Evolutionary conservation across 257 asterid genomes (phyloP).

Genomic region (Solanum medicagineum): DNA sequence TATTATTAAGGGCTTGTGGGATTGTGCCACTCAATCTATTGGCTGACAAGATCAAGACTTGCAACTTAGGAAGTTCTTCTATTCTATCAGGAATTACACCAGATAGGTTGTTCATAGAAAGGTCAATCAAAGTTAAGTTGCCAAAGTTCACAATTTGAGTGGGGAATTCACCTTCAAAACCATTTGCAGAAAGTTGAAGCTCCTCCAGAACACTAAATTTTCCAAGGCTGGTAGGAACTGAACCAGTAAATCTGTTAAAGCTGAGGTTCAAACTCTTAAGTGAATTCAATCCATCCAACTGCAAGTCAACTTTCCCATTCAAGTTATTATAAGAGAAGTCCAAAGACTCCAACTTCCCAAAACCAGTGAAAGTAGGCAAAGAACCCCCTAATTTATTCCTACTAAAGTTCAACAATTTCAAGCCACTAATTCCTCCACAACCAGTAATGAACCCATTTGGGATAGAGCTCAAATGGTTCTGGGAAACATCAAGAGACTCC

Average conservation of each 20-base stretch:
- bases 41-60: slow-evolving; percentile 36
- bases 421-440: slow-evolving; percentile 37
- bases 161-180: slow-evolving; percentile 35
- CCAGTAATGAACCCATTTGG: slow-evolving; percentile 26
- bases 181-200: slow-evolving; percentile 44
- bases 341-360: slow-evolving; percentile 29
- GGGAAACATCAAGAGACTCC: slow-evolving; percentile 53
- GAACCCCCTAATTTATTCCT: slow-evolving; percentile 24
- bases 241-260: slow-evolving; percentile 24
- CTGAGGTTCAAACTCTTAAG: slow-evolving; percentile 45
- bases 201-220: slow-evolving; percentile 26
- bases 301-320: slow-evolving; percentile 24
- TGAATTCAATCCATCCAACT: slow-evolving; percentile 38
- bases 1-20: slow-evolving; percentile 27
- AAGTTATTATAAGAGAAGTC: slow-evolving; percentile 44
- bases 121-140: slow-evolving; percentile 45
- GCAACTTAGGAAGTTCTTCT: slow-evolving; percentile 25
- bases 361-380: slow-evolving; percentile 47
- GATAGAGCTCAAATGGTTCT: slow-evolving; percentile 37
- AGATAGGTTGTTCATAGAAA: slow-evolving; percentile 25
- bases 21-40: slow-evolving; percentile 47
- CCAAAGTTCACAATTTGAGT: slow-evolving; percentile 17
- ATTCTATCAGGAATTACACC: slow-evolving; percentile 42
- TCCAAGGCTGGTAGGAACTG: slow-evolving; percentile 48
- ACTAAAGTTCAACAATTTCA: slow-evolving; percentile 57